Evolutionary conservation across 208 protist species (phyloP), one percentile per base, ranked within the genome.

Genomic region (Naegleria lovaniensis): DNA sequence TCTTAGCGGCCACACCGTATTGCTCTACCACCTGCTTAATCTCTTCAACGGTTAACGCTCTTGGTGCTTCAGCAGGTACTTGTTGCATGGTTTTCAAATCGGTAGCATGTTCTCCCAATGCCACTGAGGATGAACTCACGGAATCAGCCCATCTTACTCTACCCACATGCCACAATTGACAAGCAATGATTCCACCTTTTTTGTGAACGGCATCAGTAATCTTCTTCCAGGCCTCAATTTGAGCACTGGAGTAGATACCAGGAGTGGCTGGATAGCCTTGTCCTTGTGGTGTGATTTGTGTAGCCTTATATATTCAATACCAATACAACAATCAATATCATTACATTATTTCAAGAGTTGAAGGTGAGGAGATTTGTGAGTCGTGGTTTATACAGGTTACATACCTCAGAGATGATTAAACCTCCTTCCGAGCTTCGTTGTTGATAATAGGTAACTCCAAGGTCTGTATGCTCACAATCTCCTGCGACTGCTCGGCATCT

Each of bases 141-240:
- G n/a, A 38, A 5, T 33, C 36, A 33, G 92, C 91, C 58, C 94
- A 76, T 41, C 92, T 93, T 36, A 93, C 91, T 59, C 95, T 92
- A 52, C 95, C 95, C 67, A 91, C 92, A 92, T 96, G 91, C 91
- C 93, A 93, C 55, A 96, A 86, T 92, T 96, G 95, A 85, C 88
- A 92, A 90, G 93, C 94, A 91, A 96, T 95, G 51, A 93, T 85
- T 39, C 95, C 94, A 39, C 93, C 94, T 90, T 96, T 94, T 29
- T 88, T 92, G 91, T 96, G 95, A 48, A 97, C 95, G 2, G 95
- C 94, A 91, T 95, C 93, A 29, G 93, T 95, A 85, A 96, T 94
- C 92, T 90, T 92, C 84, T 88, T 93, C 95, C 95, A 97, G 5
- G 93, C 95, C 1, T 93, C 93, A 9, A 95, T 85, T 92, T 96